Percentiles rank a stretch among this genome's conserved stretches.
Evolutionary conservation across 176 grass and related monocot species (phyloP).

Genomic region (Phyllostachys edulis): DNA sequence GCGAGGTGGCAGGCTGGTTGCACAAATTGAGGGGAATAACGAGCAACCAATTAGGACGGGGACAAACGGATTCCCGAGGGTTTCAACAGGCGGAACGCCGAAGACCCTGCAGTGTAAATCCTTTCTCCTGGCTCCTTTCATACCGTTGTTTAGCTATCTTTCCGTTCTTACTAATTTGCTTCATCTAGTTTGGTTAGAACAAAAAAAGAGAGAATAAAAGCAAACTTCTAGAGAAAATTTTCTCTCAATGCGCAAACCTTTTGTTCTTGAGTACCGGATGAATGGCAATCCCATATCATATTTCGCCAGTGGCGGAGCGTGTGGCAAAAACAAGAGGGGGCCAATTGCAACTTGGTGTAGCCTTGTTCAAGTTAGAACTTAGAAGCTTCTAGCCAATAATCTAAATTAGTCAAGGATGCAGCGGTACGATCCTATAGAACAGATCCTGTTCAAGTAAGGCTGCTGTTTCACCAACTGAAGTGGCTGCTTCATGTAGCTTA

Average conservation of each 20-base stretch:
- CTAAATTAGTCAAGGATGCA: no score
- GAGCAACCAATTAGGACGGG: slow-evolving; percentile 24
- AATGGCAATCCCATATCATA: background rate
- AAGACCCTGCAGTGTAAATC: slow-evolving; percentile 49
- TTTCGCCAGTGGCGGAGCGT: background rate
- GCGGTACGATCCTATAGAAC: no score
- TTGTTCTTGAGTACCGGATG: slow-evolving; percentile 35
- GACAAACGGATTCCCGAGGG: background rate
- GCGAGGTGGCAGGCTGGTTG: slow-evolving; percentile 19
- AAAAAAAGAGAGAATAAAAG: background rate
- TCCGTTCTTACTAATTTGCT: slow-evolving; percentile 38
- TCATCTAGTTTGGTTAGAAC: slow-evolving; percentile 49
- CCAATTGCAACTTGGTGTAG: no score
- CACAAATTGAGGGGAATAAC: slow-evolving; percentile 34
- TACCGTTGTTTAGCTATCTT: slow-evolving; percentile 48
- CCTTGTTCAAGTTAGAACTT: no score
- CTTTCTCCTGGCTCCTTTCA: slow-evolving; percentile 44
- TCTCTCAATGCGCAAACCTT: slow-evolving; percentile 35
- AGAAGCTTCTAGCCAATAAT: no score
- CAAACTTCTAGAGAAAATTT: slow-evolving; percentile 30
- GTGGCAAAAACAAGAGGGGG: no score
- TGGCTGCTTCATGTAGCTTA: no score
- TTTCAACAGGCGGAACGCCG: slow-evolving; percentile 17
- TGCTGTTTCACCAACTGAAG: no score
- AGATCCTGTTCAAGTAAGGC: no score